Evolutionary conservation across 2,329 filamentous ascomycete genomes (phyloP).

Genomic region (Hypoxylon sp.): DNA sequence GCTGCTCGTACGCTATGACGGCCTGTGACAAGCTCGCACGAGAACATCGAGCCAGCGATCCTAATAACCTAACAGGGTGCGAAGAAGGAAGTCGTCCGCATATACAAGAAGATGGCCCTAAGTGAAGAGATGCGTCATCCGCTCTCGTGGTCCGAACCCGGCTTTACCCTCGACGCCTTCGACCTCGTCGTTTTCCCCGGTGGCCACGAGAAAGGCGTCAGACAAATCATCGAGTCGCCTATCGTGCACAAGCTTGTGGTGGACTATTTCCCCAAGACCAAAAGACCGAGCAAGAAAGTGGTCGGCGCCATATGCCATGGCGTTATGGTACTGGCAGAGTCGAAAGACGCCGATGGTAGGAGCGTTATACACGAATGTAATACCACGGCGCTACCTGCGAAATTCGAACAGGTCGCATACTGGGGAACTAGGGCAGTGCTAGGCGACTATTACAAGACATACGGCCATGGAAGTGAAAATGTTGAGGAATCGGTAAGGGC

Average conservation of each 20-base stretch:
- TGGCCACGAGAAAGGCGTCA: constrained; percentile 67
- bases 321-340: constrained; percentile 64
- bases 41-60: constrained; percentile 14
- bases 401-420: constrained; percentile 65
- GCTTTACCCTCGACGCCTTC: constrained; percentile 62
- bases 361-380: constrained; percentile 64
- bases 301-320: constrained; percentile 68
- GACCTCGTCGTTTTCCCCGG: constrained; percentile 67
- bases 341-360: constrained; percentile 59
- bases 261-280: constrained; percentile 64
- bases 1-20: constrained; percentile 59
- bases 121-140: constrained; percentile 61
- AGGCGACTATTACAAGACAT: constrained; percentile 71
- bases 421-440: constrained; percentile 65
- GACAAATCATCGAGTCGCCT: constrained; percentile 66
- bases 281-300: constrained; percentile 61
- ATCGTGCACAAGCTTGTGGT: constrained; percentile 61
- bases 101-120: constrained; percentile 62
- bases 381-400: constrained; percentile 65
- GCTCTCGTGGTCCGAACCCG: constrained; percentile 61
- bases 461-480: constrained; percentile 65
- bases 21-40: constrained; percentile 16
- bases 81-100: constrained; percentile 57
- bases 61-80: constrained; percentile 58
- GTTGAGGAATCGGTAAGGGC: constrained; percentile 63